Evolutionary conservation across 2,329 filamentous ascomycete species (phyloP).

Genomic region (Periconia sp.): DNA sequence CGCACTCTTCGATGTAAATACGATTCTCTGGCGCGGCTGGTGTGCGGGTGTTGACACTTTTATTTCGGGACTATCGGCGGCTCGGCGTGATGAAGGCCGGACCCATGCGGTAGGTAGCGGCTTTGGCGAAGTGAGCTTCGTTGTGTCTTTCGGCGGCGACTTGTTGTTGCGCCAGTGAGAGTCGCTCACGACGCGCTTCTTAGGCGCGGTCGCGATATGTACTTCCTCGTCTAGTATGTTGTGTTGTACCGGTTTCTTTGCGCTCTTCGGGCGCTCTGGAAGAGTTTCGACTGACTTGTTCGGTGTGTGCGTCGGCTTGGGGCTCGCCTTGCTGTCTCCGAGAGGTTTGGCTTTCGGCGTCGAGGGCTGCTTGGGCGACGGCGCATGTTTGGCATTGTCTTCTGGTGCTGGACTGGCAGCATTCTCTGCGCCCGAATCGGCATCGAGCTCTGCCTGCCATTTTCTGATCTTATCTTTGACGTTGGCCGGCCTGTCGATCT

Average conservation of each 20-base stretch:
- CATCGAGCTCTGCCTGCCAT: constrained; percentile 82
- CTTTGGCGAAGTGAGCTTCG: constrained; percentile 38
- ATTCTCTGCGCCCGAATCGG: constrained; percentile 49
- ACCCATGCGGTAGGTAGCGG: constrained; percentile 47
- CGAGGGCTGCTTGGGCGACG: constrained; percentile 22
- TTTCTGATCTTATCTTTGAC: constrained; percentile 78
- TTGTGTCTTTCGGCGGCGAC: constrained; percentile 40
- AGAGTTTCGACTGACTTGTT: constrained; percentile 30
- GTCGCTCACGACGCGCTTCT: constrained; percentile 92
- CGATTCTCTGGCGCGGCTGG: constrained; percentile 27
- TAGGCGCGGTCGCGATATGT: constrained; percentile 69
- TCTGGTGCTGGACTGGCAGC: constrained; percentile 14
- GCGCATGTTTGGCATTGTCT: constrained; percentile 8
- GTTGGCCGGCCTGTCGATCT: constrained; percentile 52
- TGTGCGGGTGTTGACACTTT: constrained; percentile 21
- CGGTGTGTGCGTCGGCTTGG: constrained; percentile 32
- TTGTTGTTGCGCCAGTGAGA: constrained; percentile 77
- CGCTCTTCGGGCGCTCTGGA: constrained; percentile 36
- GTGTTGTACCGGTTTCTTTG: constrained; percentile 38
- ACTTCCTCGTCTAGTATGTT: constrained; percentile 53
- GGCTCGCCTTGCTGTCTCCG: constrained; percentile 36
- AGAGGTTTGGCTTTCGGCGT: constrained; percentile 32
- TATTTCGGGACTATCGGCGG: constrained; percentile 19
- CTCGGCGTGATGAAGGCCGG: constrained; percentile 35
- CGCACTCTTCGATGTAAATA: constrained; percentile 34